A percentile compares a stretch with the other conserved stretches of the same genome.
These are phyloP conservation scores for Xerocomellus intermedius DNA, from an alignment of 768 basidiomycete species.

Conservation along the genomic window DNA sequence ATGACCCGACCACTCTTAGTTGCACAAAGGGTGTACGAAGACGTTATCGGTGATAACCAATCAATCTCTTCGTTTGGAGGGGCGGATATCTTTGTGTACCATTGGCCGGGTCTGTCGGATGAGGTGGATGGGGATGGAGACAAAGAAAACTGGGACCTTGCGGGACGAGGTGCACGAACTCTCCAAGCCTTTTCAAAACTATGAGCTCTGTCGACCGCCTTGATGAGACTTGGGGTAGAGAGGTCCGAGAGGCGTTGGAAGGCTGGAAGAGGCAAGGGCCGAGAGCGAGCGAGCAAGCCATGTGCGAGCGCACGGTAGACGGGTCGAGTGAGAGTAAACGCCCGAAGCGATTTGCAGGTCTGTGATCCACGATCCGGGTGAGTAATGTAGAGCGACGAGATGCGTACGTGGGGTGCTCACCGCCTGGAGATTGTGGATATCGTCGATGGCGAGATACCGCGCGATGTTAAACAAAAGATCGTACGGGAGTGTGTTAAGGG, in stretches of 20 bases:
- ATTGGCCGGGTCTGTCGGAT: constrained; percentile 30
- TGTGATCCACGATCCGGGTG: constrained; percentile 23
- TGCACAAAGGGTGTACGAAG: constrained; percentile 72
- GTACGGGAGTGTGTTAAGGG: constrained; percentile 54
- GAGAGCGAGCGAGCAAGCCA: constrained; percentile 60
- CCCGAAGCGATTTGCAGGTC: constrained; percentile 62
- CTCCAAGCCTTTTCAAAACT: constrained; percentile 64
- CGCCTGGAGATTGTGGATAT: constrained; percentile 59
- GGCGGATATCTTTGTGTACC: constrained; percentile 69
- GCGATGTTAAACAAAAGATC: constrained; percentile 71
- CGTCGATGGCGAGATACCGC: constrained; percentile 55
- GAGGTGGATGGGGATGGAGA: constrained; percentile 28
- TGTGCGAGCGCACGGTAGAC: constrained; percentile 67
- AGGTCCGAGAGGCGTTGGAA: constrained; percentile 70
- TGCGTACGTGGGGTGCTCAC: constrained; percentile 41
- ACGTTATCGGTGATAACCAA: constrained; percentile 76
- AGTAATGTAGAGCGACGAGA: background rate
- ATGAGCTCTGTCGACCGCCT: constrained; percentile 60
- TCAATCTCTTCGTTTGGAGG: constrained; percentile 71
- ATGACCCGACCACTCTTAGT: constrained; percentile 75
- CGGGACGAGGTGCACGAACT: constrained; percentile 54
- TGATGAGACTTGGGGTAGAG: constrained; percentile 57
- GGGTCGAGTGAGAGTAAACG: constrained; percentile 62
- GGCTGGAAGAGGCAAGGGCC: constrained; percentile 65
- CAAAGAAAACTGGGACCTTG: constrained; percentile 30